Conservation (phyloP, 495 filamentous ascomycete species). For the Neurospora discreta region DNA sequence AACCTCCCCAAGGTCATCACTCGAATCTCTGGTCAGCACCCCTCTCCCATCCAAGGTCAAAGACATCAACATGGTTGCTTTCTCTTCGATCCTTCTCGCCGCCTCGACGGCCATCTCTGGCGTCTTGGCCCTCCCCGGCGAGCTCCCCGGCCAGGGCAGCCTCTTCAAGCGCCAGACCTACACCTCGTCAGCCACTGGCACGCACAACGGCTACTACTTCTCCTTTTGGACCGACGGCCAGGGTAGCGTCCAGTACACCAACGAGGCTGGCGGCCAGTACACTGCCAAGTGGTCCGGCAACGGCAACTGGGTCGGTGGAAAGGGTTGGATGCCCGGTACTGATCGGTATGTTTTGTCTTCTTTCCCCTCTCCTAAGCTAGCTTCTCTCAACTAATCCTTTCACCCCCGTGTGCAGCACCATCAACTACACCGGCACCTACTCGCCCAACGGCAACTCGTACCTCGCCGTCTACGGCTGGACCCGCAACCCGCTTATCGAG, state of each 20-base stretch:
- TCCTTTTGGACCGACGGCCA: slow-evolving; percentile 52
- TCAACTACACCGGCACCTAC: slow-evolving; percentile 37
- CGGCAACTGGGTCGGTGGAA: slow-evolving; percentile 52
- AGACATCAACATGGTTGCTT: slow-evolving; percentile 31
- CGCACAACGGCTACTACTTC: slow-evolving; percentile 49
- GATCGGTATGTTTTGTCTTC: slow-evolving; percentile 20
- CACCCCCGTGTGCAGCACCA: slow-evolving; percentile 20
- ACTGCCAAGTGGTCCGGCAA: slow-evolving; percentile 40
- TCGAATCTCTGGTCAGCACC: background rate
- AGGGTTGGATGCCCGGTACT: slow-evolving; percentile 48
- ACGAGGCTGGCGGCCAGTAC: slow-evolving; percentile 44
- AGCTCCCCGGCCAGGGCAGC: slow-evolving; percentile 18
- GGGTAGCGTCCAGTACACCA: slow-evolving; percentile 43
- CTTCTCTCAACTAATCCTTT: slow-evolving; percentile 1
- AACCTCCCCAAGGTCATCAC: background rate
- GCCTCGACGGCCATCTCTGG: slow-evolving; percentile 19
- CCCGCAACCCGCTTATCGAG: slow-evolving; percentile 44
- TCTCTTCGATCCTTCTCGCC: slow-evolving; percentile 32
- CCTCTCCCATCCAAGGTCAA: background rate
- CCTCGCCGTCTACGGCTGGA: slow-evolving; percentile 53
- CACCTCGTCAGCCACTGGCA: slow-evolving; percentile 35
- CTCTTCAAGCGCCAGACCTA: slow-evolving; percentile 25
- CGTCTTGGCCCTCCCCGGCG: slow-evolving; percentile 31
- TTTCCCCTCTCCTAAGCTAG: background rate
- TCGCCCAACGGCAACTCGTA: slow-evolving; percentile 30